Evolutionary conservation across 176 grass and related monocot genomes (phyloP).

Genomic region (Alopecurus myosuroides): DNA sequence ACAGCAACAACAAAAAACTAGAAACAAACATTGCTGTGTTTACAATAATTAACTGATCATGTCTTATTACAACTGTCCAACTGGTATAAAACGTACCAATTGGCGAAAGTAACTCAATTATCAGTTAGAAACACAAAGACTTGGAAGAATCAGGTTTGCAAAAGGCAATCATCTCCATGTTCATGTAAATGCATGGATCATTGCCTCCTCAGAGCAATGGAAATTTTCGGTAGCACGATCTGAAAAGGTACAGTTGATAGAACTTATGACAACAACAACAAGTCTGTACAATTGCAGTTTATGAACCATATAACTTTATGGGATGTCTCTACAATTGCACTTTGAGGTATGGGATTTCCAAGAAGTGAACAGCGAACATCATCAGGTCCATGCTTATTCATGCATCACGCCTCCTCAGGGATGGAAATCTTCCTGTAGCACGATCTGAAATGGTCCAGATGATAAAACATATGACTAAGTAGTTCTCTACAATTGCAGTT

Average conservation of each 20-base stretch:
- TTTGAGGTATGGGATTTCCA: background rate
- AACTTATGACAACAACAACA: background rate
- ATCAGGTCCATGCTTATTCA: background rate
- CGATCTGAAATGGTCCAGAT: background rate
- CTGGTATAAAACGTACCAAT: background rate
- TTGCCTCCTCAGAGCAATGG: background rate
- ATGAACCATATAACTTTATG: background rate
- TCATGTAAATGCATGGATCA: background rate
- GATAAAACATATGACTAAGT: background rate
- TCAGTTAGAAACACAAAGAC: background rate
- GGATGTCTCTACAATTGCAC: background rate
- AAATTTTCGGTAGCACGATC: background rate
- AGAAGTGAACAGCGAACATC: background rate
- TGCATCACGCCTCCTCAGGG: background rate
- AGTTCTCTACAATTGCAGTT: too few relatives aligned
- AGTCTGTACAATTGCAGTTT: background rate
- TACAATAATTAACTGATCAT: background rate
- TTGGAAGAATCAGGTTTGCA: background rate
- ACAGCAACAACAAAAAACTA: too few relatives aligned
- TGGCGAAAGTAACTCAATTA: background rate
- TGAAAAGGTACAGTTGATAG: background rate
- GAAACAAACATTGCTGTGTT: background rate
- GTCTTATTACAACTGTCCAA: background rate
- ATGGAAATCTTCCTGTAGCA: background rate
- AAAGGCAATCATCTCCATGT: background rate